Conservation (phyloP, 768 basidiomycete species). For the Dioszegia crocea region DNA sequence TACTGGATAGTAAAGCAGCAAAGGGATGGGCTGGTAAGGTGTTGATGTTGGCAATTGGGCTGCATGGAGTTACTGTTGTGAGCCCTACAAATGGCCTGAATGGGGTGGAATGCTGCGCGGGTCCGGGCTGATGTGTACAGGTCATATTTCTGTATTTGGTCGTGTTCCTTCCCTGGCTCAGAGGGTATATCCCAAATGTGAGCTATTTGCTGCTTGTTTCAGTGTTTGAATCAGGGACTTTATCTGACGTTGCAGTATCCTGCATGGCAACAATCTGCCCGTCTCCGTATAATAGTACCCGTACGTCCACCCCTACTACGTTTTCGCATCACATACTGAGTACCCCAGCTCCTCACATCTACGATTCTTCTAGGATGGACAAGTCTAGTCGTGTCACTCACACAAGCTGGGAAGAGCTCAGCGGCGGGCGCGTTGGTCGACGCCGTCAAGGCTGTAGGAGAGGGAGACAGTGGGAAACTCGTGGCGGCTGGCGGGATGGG, state of each 20-base stretch:
- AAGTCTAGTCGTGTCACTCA: slow-evolving; percentile 36
- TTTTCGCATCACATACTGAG: not conserved
- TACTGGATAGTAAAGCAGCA: not conserved
- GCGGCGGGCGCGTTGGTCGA: slow-evolving; percentile 17
- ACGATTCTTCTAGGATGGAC: slow-evolving; percentile 43
- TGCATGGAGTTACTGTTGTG: slow-evolving; percentile 39
- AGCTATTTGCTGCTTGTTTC: slow-evolving; percentile 6
- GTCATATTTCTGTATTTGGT: slow-evolving; percentile 49
- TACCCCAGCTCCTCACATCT: slow-evolving; percentile 30
- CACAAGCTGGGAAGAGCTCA: slow-evolving; percentile 29
- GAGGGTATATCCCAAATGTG: slow-evolving; percentile 47
- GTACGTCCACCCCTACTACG: slow-evolving; percentile 6
- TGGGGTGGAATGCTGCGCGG: not conserved
- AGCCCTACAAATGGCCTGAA: slow-evolving; percentile 6
- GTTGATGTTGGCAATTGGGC: slow-evolving; percentile 24
- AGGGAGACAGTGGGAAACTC: slow-evolving; percentile 15
- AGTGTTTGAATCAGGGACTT: not conserved
- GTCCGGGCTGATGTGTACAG: slow-evolving; percentile 14
- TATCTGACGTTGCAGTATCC: slow-evolving; percentile 36
- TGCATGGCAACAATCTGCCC: slow-evolving; percentile 44
- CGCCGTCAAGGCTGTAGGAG: slow-evolving; percentile 23
- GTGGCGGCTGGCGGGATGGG: slow-evolving; percentile 23
- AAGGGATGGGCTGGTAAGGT: slow-evolving; percentile 3
- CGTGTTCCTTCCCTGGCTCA: slow-evolving; percentile 41
- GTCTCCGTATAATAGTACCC: slow-evolving; percentile 40